These are phyloP conservation scores for Salix koriyanagi DNA, from an alignment of 345 rosid genomes.

Conservation along the genomic window DNA sequence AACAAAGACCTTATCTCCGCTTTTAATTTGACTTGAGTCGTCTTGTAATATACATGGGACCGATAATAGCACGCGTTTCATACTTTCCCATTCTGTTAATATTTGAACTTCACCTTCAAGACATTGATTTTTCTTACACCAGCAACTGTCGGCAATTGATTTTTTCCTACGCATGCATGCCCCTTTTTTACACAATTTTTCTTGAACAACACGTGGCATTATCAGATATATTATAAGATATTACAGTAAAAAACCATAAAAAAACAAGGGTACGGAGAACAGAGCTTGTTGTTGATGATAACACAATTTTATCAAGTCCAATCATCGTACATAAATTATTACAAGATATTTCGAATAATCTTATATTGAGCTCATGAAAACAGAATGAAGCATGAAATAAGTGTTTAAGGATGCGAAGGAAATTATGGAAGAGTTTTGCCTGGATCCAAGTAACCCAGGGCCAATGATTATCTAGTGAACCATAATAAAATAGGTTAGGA, in stretches of 20 bases:
- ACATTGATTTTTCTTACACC: background rate
- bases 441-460: no score
- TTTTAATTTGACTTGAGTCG: constrained; percentile 1
- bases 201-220: background rate
- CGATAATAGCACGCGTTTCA: background rate
- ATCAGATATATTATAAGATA: background rate
- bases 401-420: no score
- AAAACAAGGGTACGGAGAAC: no score
- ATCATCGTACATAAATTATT: no score
- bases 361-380: no score
- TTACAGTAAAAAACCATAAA: background rate
- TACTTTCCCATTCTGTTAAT: constrained; percentile 1
- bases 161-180: background rate
- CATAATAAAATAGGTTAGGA: background rate
- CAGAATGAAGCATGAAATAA: no score
- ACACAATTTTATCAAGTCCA: no score
- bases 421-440: no score
- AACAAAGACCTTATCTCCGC: background rate
- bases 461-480: background rate
- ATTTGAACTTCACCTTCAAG: background rate
- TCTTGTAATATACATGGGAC: background rate
- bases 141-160: background rate
- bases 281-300: no score
- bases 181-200: background rate
- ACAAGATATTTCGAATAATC: no score